These are phyloP conservation scores for Hyphopichia homilentoma DNA, from an alignment of 805 yeast genomes.

Conservation along the genomic window DNA sequence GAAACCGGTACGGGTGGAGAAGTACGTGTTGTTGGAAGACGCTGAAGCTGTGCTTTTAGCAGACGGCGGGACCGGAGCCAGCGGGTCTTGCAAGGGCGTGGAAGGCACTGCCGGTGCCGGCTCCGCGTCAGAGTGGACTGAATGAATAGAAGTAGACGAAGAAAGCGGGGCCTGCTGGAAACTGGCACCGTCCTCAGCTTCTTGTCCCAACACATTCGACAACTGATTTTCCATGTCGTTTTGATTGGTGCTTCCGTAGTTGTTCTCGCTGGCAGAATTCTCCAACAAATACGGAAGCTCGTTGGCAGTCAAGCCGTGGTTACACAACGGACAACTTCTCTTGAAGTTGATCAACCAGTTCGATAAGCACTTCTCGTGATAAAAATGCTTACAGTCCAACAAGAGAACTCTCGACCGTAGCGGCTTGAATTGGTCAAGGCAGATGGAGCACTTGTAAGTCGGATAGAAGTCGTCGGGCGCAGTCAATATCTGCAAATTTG, in stretches of 20 bases:
- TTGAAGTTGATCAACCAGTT: conserved; percentile 57
- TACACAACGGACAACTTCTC: conserved; percentile 59
- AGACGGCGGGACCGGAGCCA: conserved; percentile 2
- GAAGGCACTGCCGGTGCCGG: conserved; percentile 1
- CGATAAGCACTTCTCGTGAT: conserved; percentile 54
- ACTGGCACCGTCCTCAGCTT: conserved; percentile 6
- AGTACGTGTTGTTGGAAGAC: conserved; percentile 8
- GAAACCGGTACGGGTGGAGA: conserved; percentile 8
- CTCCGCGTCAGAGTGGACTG: not conserved
- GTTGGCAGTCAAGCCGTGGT: conserved; percentile 16
- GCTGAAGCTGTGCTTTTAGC: not conserved
- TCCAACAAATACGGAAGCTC: not conserved
- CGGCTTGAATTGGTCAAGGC: conserved; percentile 50
- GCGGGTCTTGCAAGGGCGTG: conserved; percentile 3
- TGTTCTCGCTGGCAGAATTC: not conserved
- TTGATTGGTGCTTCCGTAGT: too few relatives aligned
- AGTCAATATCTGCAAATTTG: conserved; percentile 14
- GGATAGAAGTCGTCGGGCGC: conserved; percentile 34
- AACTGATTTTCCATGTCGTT: too few relatives aligned
- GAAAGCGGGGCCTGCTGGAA: not conserved
- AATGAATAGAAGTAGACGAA: not conserved
- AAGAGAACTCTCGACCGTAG: conserved; percentile 46
- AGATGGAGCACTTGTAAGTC: conserved; percentile 56
- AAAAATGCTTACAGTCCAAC: conserved; percentile 59
- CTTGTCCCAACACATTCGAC: too few relatives aligned